phyloP scores from a whole-genome alignment of 108 stramenopile species.

The Seminavis robusta region DNA sequence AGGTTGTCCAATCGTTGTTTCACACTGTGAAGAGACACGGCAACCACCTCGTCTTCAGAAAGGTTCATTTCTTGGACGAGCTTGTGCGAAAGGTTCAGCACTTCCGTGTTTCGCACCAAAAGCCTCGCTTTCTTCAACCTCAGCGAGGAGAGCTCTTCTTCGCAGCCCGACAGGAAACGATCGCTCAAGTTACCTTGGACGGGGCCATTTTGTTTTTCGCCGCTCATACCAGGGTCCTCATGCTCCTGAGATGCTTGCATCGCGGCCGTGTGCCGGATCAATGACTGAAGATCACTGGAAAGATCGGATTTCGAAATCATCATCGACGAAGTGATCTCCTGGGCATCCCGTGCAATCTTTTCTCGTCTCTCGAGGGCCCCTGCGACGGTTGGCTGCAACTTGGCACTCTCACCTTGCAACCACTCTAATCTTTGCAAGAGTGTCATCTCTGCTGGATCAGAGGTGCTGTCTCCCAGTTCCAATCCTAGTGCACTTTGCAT shows the following conservation, averaged over 20 bases:
- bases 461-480: not conserved
- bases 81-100: conserved; percentile 16
- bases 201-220: not conserved
- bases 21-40: conserved; percentile 12
- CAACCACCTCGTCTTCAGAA: conserved; percentile 20
- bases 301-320: conserved; percentile 13
- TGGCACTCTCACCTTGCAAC: conserved; percentile 20
- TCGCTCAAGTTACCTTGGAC: not conserved
- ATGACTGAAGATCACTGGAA: conserved; percentile 3
- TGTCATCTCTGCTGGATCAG: not conserved
- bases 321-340: conserved; percentile 12
- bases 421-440: conserved; percentile 29
- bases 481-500: conserved; percentile 44
- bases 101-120: conserved; percentile 38
- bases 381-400: conserved; percentile 29
- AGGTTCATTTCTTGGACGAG: conserved; percentile 59
- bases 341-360: conserved; percentile 25
- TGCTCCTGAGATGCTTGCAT: not conserved
- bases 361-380: conserved; percentile 29
- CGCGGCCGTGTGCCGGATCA: conserved; percentile 14
- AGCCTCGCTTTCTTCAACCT: conserved; percentile 53
- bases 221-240: not conserved
- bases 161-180: too few relatives aligned
- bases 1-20: conserved; percentile 1
- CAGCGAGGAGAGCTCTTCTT: conserved; percentile 51